Base-by-base conservation (phyloP, 768 basidiomycete genomes). In the Agaricus blazei region DNA sequence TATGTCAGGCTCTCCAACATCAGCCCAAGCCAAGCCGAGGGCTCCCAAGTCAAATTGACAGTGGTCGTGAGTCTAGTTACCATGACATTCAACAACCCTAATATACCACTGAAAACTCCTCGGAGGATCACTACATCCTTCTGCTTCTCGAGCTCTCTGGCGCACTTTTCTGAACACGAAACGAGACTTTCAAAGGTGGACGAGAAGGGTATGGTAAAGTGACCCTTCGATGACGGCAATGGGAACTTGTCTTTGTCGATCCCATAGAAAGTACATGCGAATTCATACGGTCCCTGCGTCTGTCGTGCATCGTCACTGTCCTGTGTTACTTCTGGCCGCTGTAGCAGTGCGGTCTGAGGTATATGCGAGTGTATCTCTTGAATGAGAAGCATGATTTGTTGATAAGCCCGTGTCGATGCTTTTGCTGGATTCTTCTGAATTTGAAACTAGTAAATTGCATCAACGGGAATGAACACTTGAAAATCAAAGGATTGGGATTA, bases 231-330 rank as follows among this genome's bases (percentile, higher is more conserved):
- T 6, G 65, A 42, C 23, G 58, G 47, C 14, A 64, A 51, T 28
- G 61, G 45, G 6, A 64, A 44, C 7, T 58, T 61, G 9, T 69
- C 15, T 73, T 79, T 48, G 19, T 19, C 19, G 8, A 69, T 65
- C 37, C 67, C 66, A 65, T 88, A 92, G 64, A 89, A 84, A 24
- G 70, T 66, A 62, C 78, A 81, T 19, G 85, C 82, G 63, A 86
- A 87, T 9, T 70, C 63, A 55, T 82, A 80, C 28, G 83, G 73
- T 28, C 76, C 56, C 40, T 72, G 67, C 1, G 65, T 68, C 23
- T 60, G 53, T 8, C 68, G 63, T 27, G 66, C 59, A 19, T 61
- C 63, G 40, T 73, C 69, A 40, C 69, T 63, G 1, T 71, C 67
- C 37, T 71, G 70, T 26, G 71, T 71, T 24, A 78, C 66, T 58